Base-by-base conservation (phyloP, 495 filamentous ascomycete species). In the Pyrenula massariospora region DNA sequence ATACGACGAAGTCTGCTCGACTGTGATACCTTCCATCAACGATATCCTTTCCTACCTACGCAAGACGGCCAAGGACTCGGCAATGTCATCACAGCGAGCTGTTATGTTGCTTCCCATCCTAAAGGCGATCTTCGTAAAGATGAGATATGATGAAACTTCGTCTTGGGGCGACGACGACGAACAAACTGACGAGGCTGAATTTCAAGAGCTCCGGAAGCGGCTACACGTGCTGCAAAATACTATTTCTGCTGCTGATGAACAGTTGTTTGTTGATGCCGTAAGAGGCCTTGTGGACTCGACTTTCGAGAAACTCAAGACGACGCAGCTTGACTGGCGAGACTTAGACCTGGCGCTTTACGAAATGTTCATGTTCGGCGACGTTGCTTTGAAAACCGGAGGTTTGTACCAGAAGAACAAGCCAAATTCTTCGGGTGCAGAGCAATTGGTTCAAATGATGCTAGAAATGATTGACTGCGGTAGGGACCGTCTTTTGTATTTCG, bases 131-230 rank as follows among this genome's bases (percentile, higher is more conserved):
- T 84, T 97, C 55, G 71, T 80, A 21, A 99, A 97, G 76, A 96
- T 95, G 88, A 84, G 91, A 61, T 96, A 93, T 64, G 94, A 97
- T 62, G 91, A 95, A 64, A 95, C 93, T 11, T 84, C 88, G 0
- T 85, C 81, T 23, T 99, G 93, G 94, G 92, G 91, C 22, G 84
- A 89, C 50, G 93, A 96, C 64, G 91, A 95, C 58, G 89, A 93
- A 56, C 85, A 91, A 68, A 95, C 90, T 1, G 93, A 99, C 66
- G 94, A 97, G 66, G 94, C 93, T n/a, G 93, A 99, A 65, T 97
- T 97, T 64, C 87, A 94, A 61, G 92, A 96, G 54, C 81, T 97
- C 48, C 81, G 94, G 54, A 96, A 94, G 65, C 77, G 85, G 57
- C 74, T 99, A 51, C 88, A 92, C 63, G 82, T 88, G 22, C 73